Evolutionary conservation across 805 yeast species (phyloP), one percentile per base, ranked within the genome.

Genomic region (Metschnikowia kunwiensis): DNA sequence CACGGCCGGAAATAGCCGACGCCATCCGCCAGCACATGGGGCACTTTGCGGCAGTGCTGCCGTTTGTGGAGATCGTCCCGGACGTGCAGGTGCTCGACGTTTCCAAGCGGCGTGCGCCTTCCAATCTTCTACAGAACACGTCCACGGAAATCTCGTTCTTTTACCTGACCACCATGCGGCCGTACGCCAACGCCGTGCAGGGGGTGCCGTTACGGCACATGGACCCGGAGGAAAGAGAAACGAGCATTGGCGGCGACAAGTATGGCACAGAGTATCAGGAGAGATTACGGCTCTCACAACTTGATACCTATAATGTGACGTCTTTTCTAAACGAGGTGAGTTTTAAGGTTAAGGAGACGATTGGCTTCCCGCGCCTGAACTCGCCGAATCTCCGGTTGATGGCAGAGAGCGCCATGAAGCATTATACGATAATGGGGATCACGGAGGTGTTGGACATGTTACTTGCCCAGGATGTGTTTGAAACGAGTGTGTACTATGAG

Each of bases 111-210:
- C 31, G 41, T 3, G 37, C 46, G 2, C 38, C 42, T 3, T 21
- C 30, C 4, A 30, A 27, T 5, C 24, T 34, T 15, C 26, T 40
- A 10, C 14, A 13, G 11, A 47, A 49, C 39, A 14, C 46, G 7
- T 26, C 46, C 2, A 10, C n/a, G 2, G 26, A 27, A 4, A 19
- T 49, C 21, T 38, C 41, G 7, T 49, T 44, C 27, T 34, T 49
- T 29, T 49, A 44, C 30, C 49, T 46, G 44, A 47, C 51, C 11
- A 31, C 48, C 7, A 32, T 49, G 29, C 20, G 31, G 29, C 41
- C 41, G 4, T 40, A 43, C 17, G 46, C 42, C n/a, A 29, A 47
- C 34, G 13, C 12, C 18, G 27, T 49, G 8, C 42, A 47, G 22
- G 46, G 46, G 6, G 38, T 44, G 2, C 41, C 36, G 6, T 22